Base-by-base conservation (phyloP, 768 basidiomycete species). In the Termitomyces sp. region DNA sequence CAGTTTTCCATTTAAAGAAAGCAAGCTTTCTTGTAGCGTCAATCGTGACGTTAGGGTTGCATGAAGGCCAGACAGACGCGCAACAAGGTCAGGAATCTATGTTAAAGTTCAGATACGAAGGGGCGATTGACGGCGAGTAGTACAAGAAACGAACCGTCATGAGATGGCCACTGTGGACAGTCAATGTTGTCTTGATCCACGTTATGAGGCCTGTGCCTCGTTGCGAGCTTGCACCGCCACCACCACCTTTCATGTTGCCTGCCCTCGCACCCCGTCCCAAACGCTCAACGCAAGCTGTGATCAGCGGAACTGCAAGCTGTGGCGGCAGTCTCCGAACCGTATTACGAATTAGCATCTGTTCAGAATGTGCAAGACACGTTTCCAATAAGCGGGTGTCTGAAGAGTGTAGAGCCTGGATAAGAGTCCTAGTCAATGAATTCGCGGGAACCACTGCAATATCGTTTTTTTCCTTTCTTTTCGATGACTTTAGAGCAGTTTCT, bases 401-500 rank as follows among this genome's bases (percentile, higher is more conserved):
- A 1, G 97, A 98, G 70, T 99, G 97, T 28, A 99, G 74, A 0
- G 97, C 96, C 74, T 99, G 97, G 58, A 96, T 91, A 50, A 99
- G 80, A 28, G 96, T 95, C 56, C 94, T 87, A 28, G 96, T 92
- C 58, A 98, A 81, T 0, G 96, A 95, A 62, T 87, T 85, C 1
- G 92, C 85, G 38, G 94, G 91, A 20, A 86, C 77, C 42, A 79
- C 70, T n/a, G 76, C 66, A 8, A 68, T 66, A 13, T 75, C 73
- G 22, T 65, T 45, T 44, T 70, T 69, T 24, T 60, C 59, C 59
- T 66, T 73, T 61, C 72, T 75, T 58, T 69, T 70, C 24, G 66
- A 60, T 33, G 71, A 67, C 64, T 70, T 63, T 38, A 57, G 63
- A 62, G 38, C 61, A 62, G 53, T 70, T 24, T 77, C 75, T 16